phyloP scores from a whole-genome alignment of 83 land plant genomes.

The Isoetes engelmannii region DNA sequence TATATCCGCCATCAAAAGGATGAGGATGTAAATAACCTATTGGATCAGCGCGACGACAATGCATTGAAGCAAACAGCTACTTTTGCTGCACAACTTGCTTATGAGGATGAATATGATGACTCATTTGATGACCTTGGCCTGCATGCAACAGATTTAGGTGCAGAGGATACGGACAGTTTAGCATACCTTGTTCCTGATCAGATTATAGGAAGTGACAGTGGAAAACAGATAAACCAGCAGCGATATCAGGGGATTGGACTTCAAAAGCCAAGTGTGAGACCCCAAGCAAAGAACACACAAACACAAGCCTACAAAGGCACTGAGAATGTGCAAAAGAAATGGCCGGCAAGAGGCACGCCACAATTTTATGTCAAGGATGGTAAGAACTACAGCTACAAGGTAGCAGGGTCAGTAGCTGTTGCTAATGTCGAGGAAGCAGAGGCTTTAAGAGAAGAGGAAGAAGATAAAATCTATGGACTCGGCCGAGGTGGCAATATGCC shows the following conservation, averaged over 20 bases:
- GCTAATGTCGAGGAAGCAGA: constrained; percentile 64
- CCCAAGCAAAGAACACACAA: neutral
- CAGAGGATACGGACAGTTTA: constrained; percentile 57
- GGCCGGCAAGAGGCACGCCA: constrained; percentile 21
- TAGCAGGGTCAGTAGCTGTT: constrained; percentile 65
- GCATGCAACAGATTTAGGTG: constrained; percentile 48
- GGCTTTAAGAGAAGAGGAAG: constrained; percentile 43
- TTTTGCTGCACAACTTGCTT: constrained; percentile 48
- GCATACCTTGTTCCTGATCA: constrained; percentile 19
- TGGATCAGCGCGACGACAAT: constrained; percentile 41
- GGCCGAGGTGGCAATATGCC: constrained; percentile 51
- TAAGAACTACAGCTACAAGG: constrained; percentile 94
- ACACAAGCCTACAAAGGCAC: neutral
- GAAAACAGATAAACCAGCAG: constrained; percentile 9
- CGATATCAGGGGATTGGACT: neutral
- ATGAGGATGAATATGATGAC: constrained; percentile 99
- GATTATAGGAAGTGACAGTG: neutral
- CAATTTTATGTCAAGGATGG: constrained; percentile 96
- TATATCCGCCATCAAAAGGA: constrained; percentile 19
- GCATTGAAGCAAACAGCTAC: constrained; percentile 41
- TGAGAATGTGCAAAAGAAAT: constrained; percentile 14
- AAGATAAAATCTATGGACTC: constrained; percentile 64
- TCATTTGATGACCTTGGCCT: constrained; percentile 90
- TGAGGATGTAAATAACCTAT: constrained; percentile 20
- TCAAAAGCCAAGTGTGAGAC: neutral